Evolutionary conservation across 2,329 filamentous ascomycete species (phyloP), one percentile per base, ranked within the genome.

Genomic region (Orbilia oligospora): DNA sequence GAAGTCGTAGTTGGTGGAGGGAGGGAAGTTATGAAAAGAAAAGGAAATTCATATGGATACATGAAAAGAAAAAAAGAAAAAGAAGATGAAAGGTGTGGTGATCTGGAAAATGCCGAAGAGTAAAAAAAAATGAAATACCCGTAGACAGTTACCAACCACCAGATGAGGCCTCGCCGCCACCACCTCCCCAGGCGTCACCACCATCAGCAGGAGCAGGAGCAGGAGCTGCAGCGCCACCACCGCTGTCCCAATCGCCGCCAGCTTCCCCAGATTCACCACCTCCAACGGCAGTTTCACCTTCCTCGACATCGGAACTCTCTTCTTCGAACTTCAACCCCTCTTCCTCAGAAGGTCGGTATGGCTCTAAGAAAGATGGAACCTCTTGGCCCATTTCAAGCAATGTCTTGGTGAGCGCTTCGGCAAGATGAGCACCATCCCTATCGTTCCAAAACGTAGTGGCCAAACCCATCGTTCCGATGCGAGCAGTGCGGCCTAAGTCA

Each of bases 391-490:
- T 92, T 85, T 98, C 95, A 0, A 97, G 83, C 0, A 99, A 87
- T 5, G 93, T 90, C 83, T 94, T 94, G 44, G 93, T 92, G 0
- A 99, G 87, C 0, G 92, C 90, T 9, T 88, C 87, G 0, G 88
- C 93, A 49, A 98, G 86, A 2, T 91, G 88, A 30, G 20, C 49
- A 30, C 73, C 73, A 22, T 71, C 67, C 30, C 27, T 61, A 71
- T 92, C 89, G 81, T 98, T 92, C 87, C 91, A 98, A 86, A 99
- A 95, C 0, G 95, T 97, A 0, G 92, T 95, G 0, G 96, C 94
- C 4, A 94, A 86, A 18, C 96, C 96, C 53, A 89, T 88, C 81
- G 97, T 92, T 1, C 96, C 96, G 83, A 97, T 97, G 67, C 96
- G 93, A 69, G 93, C 96, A 81, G 96, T 99, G 78, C 96, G 94